These are phyloP conservation scores for Rutstroemia sp. DNA, from an alignment of 2,329 filamentous ascomycete species.

Conservation along the genomic window DNA sequence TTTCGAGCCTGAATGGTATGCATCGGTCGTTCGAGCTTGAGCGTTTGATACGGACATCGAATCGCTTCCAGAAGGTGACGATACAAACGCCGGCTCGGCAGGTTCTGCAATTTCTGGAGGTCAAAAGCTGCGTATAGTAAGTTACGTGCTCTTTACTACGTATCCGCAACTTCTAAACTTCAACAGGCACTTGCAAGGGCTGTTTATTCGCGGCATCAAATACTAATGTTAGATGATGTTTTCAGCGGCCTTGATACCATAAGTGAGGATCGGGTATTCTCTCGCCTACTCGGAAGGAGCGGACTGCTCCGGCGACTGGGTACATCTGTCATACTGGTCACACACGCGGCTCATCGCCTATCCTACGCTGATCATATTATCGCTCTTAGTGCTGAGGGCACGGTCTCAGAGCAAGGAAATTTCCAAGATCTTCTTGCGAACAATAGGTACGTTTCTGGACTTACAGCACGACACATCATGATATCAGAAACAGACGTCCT, in stretches of 20 bases:
- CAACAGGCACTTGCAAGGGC: conserved; percentile 48
- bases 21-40: conserved; percentile 56
- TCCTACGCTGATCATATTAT: conserved; percentile 24
- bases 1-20: conserved; percentile 52
- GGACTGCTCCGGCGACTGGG: conserved; percentile 19
- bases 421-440: conserved; percentile 11
- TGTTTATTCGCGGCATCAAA: conserved; percentile 29
- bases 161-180: background rate
- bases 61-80: conserved; percentile 54
- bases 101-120: background rate
- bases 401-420: conserved; percentile 27
- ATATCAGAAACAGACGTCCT: conserved; percentile 1
- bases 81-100: conserved; percentile 15
- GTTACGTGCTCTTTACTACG: conserved; percentile 20
- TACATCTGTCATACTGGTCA: conserved; percentile 33
- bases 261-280: conserved; percentile 21
- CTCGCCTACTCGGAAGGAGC: conserved; percentile 15
- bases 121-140: conserved; percentile 56
- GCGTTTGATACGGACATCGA: conserved; percentile 53
- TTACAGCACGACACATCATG: conserved; percentile 11
- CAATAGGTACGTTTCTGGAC: conserved; percentile 16
- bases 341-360: conserved; percentile 22
- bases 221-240: conserved; percentile 25
- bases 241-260: conserved; percentile 26
- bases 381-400: conserved; percentile 27